phyloP scores from a whole-genome alignment of 768 basidiomycete genomes.

The Daedaleopsis nitida region DNA sequence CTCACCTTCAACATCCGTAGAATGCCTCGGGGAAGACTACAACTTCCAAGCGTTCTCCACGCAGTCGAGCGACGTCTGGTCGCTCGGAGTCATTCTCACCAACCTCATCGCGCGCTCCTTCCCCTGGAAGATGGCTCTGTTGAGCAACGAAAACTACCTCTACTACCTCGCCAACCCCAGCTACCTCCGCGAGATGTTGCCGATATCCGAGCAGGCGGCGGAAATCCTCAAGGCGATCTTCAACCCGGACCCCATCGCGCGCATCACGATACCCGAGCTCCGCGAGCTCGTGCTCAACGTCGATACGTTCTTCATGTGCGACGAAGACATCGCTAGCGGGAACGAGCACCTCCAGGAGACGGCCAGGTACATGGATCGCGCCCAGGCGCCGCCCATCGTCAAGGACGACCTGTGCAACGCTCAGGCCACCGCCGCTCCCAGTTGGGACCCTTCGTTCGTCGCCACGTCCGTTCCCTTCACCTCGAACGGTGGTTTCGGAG shows the following conservation, averaged over 20 bases:
- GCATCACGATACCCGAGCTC: constrained; percentile 66
- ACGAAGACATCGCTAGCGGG: constrained; percentile 44
- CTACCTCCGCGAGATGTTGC: constrained; percentile 50
- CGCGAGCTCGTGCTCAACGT: constrained; percentile 55
- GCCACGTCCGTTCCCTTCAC: too few species aligned
- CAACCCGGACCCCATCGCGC: constrained; percentile 57
- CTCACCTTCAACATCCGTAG: constrained; percentile 11
- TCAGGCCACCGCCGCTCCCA: background rate
- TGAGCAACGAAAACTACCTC: constrained; percentile 47
- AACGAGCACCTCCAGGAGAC: constrained; percentile 28
- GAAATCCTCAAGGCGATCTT: constrained; percentile 59
- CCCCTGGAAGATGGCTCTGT: constrained; percentile 54
- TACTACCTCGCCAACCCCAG: constrained; percentile 46
- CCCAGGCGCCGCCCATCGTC: background rate
- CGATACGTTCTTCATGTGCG: constrained; percentile 62
- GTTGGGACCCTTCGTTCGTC: too few species aligned
- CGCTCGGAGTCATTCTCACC: constrained; percentile 51
- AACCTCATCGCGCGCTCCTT: constrained; percentile 55
- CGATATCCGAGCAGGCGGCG: constrained; percentile 49
- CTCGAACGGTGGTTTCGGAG: too few species aligned
- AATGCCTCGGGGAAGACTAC: constrained; percentile 27
- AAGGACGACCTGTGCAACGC: background rate
- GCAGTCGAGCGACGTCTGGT: constrained; percentile 41
- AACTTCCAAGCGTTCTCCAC: constrained; percentile 32
- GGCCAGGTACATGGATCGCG: constrained; percentile 1